Conservation (phyloP, 441 rosid species). For the Populus hybrid region DNA sequence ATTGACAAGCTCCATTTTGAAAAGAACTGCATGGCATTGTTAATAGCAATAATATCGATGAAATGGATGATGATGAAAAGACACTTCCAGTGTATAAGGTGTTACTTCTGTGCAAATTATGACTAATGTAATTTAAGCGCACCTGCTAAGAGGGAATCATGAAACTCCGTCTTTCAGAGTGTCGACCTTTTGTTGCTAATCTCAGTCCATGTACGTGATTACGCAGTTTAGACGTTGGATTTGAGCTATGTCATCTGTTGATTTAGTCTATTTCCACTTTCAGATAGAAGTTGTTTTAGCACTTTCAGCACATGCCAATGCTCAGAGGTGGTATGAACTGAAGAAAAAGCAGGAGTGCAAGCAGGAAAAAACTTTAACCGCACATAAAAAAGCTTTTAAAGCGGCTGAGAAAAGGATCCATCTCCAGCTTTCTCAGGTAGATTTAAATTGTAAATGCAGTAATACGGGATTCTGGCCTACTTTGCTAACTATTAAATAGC, state of each 20-base stretch:
- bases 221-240: neutral
- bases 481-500: neutral
- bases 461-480: slow-evolving; percentile 12
- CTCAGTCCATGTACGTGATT: neutral
- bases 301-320: slow-evolving; percentile 95
- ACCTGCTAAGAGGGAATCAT: neutral
- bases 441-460: slow-evolving; percentile 15
- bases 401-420: slow-evolving; percentile 98
- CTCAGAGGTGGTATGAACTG: slow-evolving; percentile 89
- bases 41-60: slow-evolving; percentile 97
- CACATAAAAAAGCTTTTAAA: slow-evolving; percentile 94
- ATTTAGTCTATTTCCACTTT: slow-evolving; percentile 2
- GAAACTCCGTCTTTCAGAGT: slow-evolving; percentile 2
- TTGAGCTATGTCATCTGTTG: neutral
- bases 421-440: slow-evolving; percentile 89
- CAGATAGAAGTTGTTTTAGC: slow-evolving; percentile 98
- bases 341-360: slow-evolving; percentile 94
- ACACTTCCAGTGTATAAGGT: slow-evolving; percentile 97
- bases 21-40: slow-evolving; percentile 90
- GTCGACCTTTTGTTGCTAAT: neutral
- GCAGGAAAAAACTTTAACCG: slow-evolving; percentile 88
- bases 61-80: slow-evolving; percentile 98
- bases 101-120: slow-evolving; percentile 9
- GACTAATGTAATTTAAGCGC: neutral
- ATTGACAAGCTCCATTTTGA: slow-evolving; percentile 87